A percentile compares a stretch with the other conserved stretches of the same genome.
Conservation (phyloP, 768 basidiomycete genomes). For the Boletus sensibilis region DNA sequence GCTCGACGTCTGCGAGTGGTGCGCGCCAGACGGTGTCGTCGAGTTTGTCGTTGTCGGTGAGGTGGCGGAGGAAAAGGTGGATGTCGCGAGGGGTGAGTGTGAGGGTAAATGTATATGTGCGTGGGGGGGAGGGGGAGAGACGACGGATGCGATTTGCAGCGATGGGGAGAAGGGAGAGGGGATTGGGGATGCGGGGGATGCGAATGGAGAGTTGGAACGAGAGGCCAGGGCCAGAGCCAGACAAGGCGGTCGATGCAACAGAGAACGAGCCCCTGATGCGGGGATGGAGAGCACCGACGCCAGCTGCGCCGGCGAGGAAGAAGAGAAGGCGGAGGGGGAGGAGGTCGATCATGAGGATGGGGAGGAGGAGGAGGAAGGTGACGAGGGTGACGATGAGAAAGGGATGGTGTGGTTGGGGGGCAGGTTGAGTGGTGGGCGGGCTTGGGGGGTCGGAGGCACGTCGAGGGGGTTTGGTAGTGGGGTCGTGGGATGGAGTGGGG, state of each 20-base stretch:
- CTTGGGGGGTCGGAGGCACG: not conserved
- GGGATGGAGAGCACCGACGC: constrained; percentile 16
- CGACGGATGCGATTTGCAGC: not conserved
- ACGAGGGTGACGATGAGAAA: constrained; percentile 39
- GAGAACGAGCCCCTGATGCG: constrained; percentile 1
- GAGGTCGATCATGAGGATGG: constrained; percentile 38
- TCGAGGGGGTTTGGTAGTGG: constrained; percentile 7
- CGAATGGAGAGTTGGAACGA: constrained; percentile 13
- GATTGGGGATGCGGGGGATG: constrained; percentile 8
- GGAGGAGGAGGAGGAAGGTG: constrained; percentile 40
- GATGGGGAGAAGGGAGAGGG: not conserved
- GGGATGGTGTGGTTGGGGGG: constrained; percentile 31
- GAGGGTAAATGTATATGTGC: constrained; percentile 12
- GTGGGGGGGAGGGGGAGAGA: not conserved
- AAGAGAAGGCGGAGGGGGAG: constrained; percentile 50
- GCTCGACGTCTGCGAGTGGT: constrained; percentile 64
- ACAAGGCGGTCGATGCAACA: not conserved
- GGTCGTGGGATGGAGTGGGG: not conserved
- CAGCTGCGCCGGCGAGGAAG: constrained; percentile 32
- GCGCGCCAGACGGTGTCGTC: constrained; percentile 62
- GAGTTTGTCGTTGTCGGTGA: constrained; percentile 66
- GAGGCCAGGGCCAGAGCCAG: constrained; percentile 17
- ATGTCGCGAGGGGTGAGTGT: constrained; percentile 21
- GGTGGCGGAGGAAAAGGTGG: constrained; percentile 32
- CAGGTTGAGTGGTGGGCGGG: not conserved